Evolutionary conservation across 2,329 filamentous ascomycete species (phyloP).

Genomic region (Beauveria brongniartii): DNA sequence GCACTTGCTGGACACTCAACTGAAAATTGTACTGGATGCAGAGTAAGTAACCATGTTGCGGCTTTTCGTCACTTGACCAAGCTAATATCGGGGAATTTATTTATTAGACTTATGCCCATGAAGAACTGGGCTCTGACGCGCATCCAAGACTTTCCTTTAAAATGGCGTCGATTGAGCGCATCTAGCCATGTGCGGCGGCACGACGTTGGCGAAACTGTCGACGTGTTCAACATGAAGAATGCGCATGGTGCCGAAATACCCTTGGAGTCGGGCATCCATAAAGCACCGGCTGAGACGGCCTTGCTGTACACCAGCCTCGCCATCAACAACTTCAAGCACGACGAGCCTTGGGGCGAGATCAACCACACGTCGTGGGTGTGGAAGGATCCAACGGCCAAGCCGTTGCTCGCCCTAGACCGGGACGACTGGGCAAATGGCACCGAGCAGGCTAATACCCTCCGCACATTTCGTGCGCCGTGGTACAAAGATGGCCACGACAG

Average conservation of each 20-base stretch:
- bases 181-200: neutral
- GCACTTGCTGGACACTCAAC: neutral
- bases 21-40: constrained; percentile 11
- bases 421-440: constrained; percentile 13
- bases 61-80: neutral
- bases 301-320: constrained; percentile 16
- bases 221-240: neutral
- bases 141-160: constrained; percentile 15
- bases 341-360: constrained; percentile 16
- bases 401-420: constrained; percentile 13
- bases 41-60: neutral
- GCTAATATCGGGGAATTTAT: neutral
- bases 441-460: constrained; percentile 13
- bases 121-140: constrained; percentile 16
- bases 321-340: constrained; percentile 15
- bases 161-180: neutral
- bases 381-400: constrained; percentile 6
- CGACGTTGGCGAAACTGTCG: neutral
- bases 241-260: neutral
- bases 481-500: constrained; percentile 15
- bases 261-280: neutral
- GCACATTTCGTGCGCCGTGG: constrained; percentile 14
- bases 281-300: constrained; percentile 11
- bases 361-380: constrained; percentile 17
- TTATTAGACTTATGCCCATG: constrained; percentile 15